Conservation (phyloP, 2,329 filamentous ascomycete genomes). For the Trichophyton rubrum region DNA sequence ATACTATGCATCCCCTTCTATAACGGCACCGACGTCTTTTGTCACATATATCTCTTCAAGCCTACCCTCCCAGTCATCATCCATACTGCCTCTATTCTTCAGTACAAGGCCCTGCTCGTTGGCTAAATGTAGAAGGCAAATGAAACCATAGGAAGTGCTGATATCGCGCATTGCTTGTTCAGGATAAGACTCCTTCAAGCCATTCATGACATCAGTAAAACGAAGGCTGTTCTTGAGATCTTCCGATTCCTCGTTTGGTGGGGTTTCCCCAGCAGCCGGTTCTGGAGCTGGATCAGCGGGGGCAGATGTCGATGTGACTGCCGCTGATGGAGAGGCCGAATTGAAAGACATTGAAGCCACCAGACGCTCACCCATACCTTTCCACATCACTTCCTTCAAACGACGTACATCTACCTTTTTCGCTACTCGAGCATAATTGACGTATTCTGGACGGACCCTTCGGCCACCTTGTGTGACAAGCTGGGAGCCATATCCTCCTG, state of each 20-base stretch:
- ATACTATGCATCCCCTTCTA: slow-evolving; percentile 12
- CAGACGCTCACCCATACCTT: slow-evolving; percentile 42
- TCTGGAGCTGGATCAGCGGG: not conserved
- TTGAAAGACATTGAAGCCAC: slow-evolving; percentile 25
- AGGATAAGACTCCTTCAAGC: slow-evolving; percentile 72
- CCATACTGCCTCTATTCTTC: slow-evolving; percentile 39
- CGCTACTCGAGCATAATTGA: slow-evolving; percentile 52
- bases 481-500: slow-evolving; percentile 49
- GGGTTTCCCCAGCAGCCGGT: slow-evolving; percentile 10
- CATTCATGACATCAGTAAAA: slow-evolving; percentile 88
- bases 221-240: slow-evolving; percentile 46
- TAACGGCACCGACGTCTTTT: slow-evolving; percentile 27
- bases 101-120: slow-evolving; percentile 86
- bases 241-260: slow-evolving; percentile 21
- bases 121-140: slow-evolving; percentile 77
- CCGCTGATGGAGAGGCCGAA: slow-evolving; percentile 13
- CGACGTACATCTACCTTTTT: slow-evolving; percentile 55
- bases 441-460: slow-evolving; percentile 50
- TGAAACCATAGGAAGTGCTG: slow-evolving; percentile 86
- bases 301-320: slow-evolving; percentile 6
- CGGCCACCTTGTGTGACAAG: slow-evolving; percentile 48
- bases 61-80: slow-evolving; percentile 15
- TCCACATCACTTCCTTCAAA: slow-evolving; percentile 55
- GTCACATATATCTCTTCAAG: slow-evolving; percentile 36
- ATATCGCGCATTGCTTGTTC: slow-evolving; percentile 83